A percentile compares a stretch with the other conserved stretches of the same genome.
Conservation (phyloP, 1,139 yeast genomes). For the Taiozyma sp. region DNA sequence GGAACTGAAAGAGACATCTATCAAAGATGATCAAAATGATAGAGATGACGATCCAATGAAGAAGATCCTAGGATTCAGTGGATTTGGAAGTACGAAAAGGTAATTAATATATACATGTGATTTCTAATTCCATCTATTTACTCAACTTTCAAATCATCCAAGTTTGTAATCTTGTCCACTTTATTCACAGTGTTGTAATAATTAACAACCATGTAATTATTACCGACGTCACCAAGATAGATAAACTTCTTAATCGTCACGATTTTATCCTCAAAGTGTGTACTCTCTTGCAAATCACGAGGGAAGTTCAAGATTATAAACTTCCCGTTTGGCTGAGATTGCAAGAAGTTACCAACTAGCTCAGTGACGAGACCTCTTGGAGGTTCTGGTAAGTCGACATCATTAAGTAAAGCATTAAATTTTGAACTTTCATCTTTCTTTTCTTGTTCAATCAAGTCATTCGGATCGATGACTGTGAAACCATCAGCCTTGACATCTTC, state of each 20-base stretch:
- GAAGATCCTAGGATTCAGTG: constrained; percentile 54
- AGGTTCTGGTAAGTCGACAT: constrained; percentile 28
- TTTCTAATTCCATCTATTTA: not conserved
- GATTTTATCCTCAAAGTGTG: constrained; percentile 30
- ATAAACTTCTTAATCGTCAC: constrained; percentile 35
- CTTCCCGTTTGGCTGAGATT: constrained; percentile 32
- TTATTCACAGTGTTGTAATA: constrained; percentile 56
- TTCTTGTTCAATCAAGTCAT: constrained; percentile 14
- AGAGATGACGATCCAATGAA: constrained; percentile 29
- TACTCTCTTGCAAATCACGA: constrained; percentile 50
- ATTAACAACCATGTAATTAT: constrained; percentile 34
- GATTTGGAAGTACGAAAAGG: constrained; percentile 36
- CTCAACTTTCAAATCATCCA: constrained; percentile 16
- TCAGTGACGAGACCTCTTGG: constrained; percentile 57
- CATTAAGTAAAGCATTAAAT: constrained; percentile 33
- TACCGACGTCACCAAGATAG: constrained; percentile 18
- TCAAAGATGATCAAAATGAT: constrained; percentile 12
- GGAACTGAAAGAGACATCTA: constrained; percentile 18
- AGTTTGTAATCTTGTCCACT: constrained; percentile 14
- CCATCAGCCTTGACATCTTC: constrained; percentile 6
- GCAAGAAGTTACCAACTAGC: constrained; percentile 41
- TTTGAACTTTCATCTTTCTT: constrained; percentile 26
- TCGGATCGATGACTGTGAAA: constrained; percentile 16
- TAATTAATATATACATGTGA: constrained; percentile 4
- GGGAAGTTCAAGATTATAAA: constrained; percentile 50